Evolutionary conservation across 345 rosid genomes (phyloP).

Genomic region (Erucastrum elatum): DNA sequence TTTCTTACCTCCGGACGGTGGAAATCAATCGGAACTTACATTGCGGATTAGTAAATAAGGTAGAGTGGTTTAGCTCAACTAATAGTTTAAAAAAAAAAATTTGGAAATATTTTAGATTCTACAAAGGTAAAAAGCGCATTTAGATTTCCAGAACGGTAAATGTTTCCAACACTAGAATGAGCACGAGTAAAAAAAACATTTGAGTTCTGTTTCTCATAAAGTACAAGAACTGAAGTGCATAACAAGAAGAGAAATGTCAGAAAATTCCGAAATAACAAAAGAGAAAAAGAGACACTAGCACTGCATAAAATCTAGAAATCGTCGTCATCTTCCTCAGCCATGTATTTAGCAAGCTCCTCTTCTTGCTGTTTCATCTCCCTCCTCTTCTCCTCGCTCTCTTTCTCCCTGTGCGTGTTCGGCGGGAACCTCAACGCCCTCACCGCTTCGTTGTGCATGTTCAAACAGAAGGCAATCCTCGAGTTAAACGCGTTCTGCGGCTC

Average conservation of each 20-base stretch:
- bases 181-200: neutral
- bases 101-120: no score
- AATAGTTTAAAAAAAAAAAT: no score
- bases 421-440: constrained; percentile 72
- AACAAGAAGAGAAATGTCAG: neutral
- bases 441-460: constrained; percentile 91
- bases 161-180: no score
- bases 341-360: constrained; percentile 84
- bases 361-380: constrained; percentile 86
- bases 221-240: neutral
- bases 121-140: neutral
- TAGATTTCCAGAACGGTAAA: neutral
- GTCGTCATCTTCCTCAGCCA: constrained; percentile 91
- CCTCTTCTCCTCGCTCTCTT: constrained; percentile 80
- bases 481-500: constrained; percentile 90
- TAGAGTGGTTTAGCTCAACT: no score
- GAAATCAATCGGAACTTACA: neutral
- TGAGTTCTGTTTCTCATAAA: neutral
- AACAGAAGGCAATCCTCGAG: constrained; percentile 84
- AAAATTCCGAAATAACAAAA: neutral
- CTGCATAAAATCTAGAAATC: constrained; percentile 48
- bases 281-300: neutral
- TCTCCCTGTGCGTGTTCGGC: constrained; percentile 74
- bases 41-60: neutral
- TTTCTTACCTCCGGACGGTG: constrained; percentile 21